Evolutionary conservation across 306 rosid species (phyloP), one percentile per base, ranked within the genome.

Genomic region (Lathyrus oleraceus): DNA sequence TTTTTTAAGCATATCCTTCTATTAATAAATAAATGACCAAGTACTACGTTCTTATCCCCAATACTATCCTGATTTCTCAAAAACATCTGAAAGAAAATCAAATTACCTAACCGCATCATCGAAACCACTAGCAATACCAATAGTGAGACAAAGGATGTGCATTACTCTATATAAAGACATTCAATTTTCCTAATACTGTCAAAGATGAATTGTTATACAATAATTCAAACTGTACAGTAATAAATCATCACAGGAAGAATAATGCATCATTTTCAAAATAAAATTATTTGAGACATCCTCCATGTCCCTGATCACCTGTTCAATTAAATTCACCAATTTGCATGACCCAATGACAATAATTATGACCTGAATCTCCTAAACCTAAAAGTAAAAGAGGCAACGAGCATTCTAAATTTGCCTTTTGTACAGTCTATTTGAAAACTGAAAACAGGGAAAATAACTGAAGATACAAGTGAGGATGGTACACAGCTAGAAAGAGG

Each of bases 191-290:
- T 5, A 43, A 27, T 25, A 56, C 56, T 38, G 58, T 72, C 59
- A 69, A 78, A 49, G 59, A 68, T 23, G 60, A 73, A 56, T 69
- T 58, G 51, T 16, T 74, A 20, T n/a, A 70, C 44, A 67, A 64
- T 45, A 71, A 75, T 52, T 67, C 58, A 62, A 75, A 59, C 76
- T 76, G 77, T 79, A 79, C 84, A 79, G 60, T 74, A 61, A 47
- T 12, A 77, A 67, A 78, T 48, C 63, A 69, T 39, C 73, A 63
- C 14, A 40, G 21, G 57, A 67, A 67, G 27, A 79, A 75, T 66
- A 43, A 67, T 36, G 38, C 67, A 40, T 52, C 57, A 35, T 21
- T 21, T 72, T 62, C 51, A 67, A 71, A 75, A 75, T 23, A 65
- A 59, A 81, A 67, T 54, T 75, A 71, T 78, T 65, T 23, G 54